Conservation (phyloP, 139 green algal species). For the Trebouxia sp. region DNA sequence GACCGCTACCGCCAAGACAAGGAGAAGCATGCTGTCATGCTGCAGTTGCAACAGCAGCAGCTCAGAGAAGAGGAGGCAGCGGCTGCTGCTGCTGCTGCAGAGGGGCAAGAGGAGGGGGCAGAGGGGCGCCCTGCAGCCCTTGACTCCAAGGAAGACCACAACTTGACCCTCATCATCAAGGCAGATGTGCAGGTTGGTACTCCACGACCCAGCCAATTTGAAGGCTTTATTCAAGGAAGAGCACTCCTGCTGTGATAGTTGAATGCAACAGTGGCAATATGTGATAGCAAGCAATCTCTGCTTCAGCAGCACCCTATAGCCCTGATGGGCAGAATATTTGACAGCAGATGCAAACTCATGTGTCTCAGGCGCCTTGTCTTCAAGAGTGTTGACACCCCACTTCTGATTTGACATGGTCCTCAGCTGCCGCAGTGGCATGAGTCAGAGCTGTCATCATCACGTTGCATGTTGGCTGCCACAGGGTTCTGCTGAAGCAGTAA, state of each 20-base stretch:
- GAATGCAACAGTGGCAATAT: neutral
- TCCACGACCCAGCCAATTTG: too few relatives aligned
- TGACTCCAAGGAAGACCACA: neutral
- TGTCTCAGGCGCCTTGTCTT: neutral
- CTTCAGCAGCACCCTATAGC: too few relatives aligned
- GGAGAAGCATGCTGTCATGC: conserved; percentile 3
- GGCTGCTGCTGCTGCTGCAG: neutral
- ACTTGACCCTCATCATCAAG: conserved; percentile 68
- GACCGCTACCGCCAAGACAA: conserved; percentile 19
- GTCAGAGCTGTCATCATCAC: too few relatives aligned
- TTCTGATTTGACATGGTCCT: neutral
- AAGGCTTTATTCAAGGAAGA: too few relatives aligned
- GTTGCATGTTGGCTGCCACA: conserved; percentile 38
- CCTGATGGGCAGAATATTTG: neutral
- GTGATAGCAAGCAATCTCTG: too few relatives aligned
- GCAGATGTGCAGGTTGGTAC: conserved; percentile 70
- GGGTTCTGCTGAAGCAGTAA: conserved; percentile 65
- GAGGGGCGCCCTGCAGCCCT: neutral
- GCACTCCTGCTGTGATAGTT: neutral
- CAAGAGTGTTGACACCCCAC: neutral
- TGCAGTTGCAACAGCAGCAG: conserved; percentile 22
- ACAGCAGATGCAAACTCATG: neutral
- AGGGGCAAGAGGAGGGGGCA: neutral
- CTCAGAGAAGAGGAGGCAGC: neutral
- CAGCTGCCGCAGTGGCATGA: too few relatives aligned